phyloP scores from a whole-genome alignment of 441 rosid genomes.

The Erodium texanum region DNA sequence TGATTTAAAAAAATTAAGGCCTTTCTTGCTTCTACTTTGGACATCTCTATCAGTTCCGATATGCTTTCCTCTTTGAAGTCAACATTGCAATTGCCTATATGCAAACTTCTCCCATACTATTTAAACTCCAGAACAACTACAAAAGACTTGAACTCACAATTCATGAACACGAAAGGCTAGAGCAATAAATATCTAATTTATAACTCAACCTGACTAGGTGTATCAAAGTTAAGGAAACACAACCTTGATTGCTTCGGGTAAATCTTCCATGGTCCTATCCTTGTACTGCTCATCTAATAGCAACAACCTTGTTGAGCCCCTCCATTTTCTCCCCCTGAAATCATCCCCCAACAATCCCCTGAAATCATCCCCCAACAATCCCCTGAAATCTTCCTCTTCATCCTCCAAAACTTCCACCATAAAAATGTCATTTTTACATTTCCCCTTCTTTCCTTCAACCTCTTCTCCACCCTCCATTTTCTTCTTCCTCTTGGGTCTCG shows the following conservation, averaged over 20 bases:
- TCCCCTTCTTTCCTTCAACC: constrained; percentile 16
- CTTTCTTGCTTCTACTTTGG: not conserved
- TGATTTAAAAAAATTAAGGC: too few species aligned
- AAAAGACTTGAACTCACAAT: not conserved
- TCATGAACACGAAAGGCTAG: not conserved
- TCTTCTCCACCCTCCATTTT: constrained; percentile 22
- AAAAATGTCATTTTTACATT: constrained; percentile 30
- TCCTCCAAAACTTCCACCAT: constrained; percentile 57
- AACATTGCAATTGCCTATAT: too few species aligned
- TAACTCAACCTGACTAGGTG: constrained; percentile 8
- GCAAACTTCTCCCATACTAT: too few species aligned
- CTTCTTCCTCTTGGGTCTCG: constrained; percentile 55
- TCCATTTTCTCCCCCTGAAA: constrained; percentile 57
- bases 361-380: constrained; percentile 20
- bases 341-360: constrained; percentile 19
- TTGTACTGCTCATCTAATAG: constrained; percentile 71
- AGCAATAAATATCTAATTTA: not conserved
- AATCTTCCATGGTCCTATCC: constrained; percentile 39
- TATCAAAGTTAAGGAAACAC: constrained; percentile 12
- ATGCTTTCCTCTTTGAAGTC: too few species aligned
- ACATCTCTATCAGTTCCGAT: too few species aligned
- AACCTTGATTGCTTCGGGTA: constrained; percentile 88
- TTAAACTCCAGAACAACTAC: too few species aligned
- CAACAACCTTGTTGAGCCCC: constrained; percentile 73
- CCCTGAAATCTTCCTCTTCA: constrained; percentile 15